Evolutionary conservation across 148 eudicot species (phyloP), one percentile per base, ranked within the genome.

Genomic region (Diospyros lotus): DNA sequence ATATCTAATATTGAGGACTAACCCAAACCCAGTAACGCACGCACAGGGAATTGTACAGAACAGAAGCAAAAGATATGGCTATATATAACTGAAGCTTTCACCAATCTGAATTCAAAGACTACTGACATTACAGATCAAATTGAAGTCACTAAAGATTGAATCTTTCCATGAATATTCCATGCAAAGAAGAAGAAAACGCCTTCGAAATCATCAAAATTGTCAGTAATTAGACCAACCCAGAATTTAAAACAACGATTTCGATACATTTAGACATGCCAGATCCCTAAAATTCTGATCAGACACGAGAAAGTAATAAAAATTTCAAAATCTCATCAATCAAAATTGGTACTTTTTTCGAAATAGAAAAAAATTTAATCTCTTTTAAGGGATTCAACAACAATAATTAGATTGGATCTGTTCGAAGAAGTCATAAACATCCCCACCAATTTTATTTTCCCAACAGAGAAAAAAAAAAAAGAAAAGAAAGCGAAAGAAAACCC

Each of bases 271-370:
- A 43, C 3, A 40, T 18, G 56, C 39, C 67, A 81, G 86, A 86
- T 86, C 88, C 78, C 82, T 53, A 51, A 73, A 73, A 40, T 52
- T 78, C 71, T 77, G 84, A 81, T 79, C 87, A 80, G 65, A 63
- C 2, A 12, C 11, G 17, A 28, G 64, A 70, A 75, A 69, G 54
- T 38, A 74, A 72, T 17, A 12, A 58, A 55, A 73, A 18, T 64
- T 45, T 64, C 12, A 6, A 55, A 53, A 54, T 3, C 6, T 0
- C 61, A 64, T 43, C 13, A 48, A 65, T 55, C 71, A 11, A 65
- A 75, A 64, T 40, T 28, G 28, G 28, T 28, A 28, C 0, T 28
- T 28, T 28, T 28, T 28, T 28, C 15, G 11, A 45, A 17, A 58
- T 42, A 48, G 52, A 50, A n/a, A 12, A 28, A 59, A 58, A 44